Base-by-base conservation (phyloP, 768 basidiomycete genomes). In the Rubroboletus pulcherrimus region DNA sequence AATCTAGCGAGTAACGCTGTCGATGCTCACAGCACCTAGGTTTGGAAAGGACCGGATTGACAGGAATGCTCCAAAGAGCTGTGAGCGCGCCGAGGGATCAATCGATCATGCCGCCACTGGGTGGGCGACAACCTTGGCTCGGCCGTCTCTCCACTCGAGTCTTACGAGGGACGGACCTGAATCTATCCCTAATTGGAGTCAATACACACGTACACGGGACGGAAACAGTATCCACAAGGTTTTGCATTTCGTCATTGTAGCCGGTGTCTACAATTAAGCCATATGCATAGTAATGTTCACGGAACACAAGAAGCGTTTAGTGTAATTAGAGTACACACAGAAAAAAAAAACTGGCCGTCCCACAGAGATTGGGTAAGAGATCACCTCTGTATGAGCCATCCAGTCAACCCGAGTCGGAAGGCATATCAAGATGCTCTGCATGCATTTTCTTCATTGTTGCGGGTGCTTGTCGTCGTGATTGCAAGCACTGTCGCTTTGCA, bases 181-280 rank as follows among this genome's bases (percentile, higher is more conserved):
- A 69, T 69, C 52, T 70, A 56, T 30, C 68, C 62, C 31, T 49
- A 55, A 62, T 63, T 33, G 57, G 60, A 26, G 17, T 55, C 53
- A 51, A 57, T 42, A 53, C 65, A 58, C 54, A 63, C 44, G 55
- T 67, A 58, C 54, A 63, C 46, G 15, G 37, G 40, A 39, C 29
- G 47, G 43, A 42, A 53, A 42, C 38, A 46, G 52, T 37, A 56
- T 47, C 54, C 45, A 52, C 34, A 56, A 55, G 47, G 44, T 56
- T 51, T 54, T 30, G 46, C 33, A 59, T 68, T 53, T 56, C 66
- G 55, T 54, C 58, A 67, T 51, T 33, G 35, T 34, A 38, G 30
- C 47, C 53, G 33, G 15, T 26, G 39, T 43, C 47, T 44, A 26
- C 63, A 67, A 69, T 66, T 54, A 62, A 69, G 10, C 67, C 64